These are phyloP conservation scores for Paramarasmius palmivorus DNA, from an alignment of 1,284 basidiomycete genomes.

Conservation along the genomic window DNA sequence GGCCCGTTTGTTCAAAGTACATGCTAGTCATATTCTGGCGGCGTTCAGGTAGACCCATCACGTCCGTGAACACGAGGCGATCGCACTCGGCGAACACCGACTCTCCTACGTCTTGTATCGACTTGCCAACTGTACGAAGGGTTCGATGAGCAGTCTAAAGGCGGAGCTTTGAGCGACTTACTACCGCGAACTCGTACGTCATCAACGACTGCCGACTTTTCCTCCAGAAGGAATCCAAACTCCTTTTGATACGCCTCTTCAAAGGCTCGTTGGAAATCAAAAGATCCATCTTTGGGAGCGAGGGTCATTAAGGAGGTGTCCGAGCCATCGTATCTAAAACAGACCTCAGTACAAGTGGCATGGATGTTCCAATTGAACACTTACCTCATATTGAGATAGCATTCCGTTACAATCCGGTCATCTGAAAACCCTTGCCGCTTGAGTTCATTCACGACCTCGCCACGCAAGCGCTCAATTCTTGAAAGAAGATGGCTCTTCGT, in stretches of 20 bases:
- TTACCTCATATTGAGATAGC: conserved; percentile 1
- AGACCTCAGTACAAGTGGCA: too few species aligned
- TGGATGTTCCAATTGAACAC: not conserved
- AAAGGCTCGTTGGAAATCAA: conserved; percentile 3
- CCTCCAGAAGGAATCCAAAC: conserved; percentile 1
- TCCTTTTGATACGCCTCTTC: conserved; percentile 3
- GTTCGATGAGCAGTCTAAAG: too few species aligned
- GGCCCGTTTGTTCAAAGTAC: conserved; percentile 47
- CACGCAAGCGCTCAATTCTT: not conserved
- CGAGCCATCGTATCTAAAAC: conserved; percentile 42
- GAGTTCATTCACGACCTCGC: conserved; percentile 1
- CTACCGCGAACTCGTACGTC: conserved; percentile 10
- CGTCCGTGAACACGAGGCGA: too few species aligned
- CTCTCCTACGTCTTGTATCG: not conserved
- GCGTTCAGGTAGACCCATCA: too few species aligned
- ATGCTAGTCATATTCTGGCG: not conserved
- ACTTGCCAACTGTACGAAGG: not conserved
- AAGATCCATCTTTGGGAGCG: not conserved
- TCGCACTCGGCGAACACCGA: not conserved
- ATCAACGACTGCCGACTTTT: conserved; percentile 3
- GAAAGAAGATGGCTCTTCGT: not conserved
- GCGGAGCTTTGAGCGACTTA: too few species aligned
- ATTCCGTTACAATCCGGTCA: not conserved
- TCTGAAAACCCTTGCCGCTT: conserved; percentile 5
- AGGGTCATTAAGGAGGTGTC: conserved; percentile 1